These are phyloP conservation scores for Chaetomium globosum DNA, from an alignment of 2,329 filamentous ascomycete species.

Conservation along the genomic window DNA sequence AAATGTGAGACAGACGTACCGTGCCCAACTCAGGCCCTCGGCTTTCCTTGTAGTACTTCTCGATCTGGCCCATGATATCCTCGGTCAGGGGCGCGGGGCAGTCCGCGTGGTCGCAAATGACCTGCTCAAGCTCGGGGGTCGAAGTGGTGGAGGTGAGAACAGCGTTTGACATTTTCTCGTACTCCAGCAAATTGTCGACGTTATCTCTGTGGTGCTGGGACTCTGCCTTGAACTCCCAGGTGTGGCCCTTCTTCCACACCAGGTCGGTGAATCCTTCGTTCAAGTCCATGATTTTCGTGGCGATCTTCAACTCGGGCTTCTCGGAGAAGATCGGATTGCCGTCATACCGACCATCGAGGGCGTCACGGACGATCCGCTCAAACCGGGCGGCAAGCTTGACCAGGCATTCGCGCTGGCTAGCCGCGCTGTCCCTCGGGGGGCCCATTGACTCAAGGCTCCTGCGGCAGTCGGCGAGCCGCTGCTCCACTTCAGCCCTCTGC, in stretches of 20 bases:
- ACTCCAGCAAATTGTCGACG: not conserved
- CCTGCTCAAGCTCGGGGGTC: conserved; percentile 31
- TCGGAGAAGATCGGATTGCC: conserved; percentile 40
- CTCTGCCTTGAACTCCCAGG: conserved; percentile 30
- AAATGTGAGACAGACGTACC: conserved; percentile 42
- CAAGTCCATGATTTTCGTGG: conserved; percentile 45
- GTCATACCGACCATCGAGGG: conserved; percentile 44
- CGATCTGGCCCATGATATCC: conserved; percentile 50
- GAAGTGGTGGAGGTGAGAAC: conserved; percentile 39
- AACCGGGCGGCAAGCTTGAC: conserved; percentile 41
- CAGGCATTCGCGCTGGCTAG: conserved; percentile 13
- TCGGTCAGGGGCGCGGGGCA: not conserved
- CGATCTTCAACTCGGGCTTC: conserved; percentile 40
- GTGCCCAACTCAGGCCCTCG: conserved; percentile 60
- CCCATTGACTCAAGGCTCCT: not conserved
- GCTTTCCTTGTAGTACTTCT: conserved; percentile 46
- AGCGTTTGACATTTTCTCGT: not conserved
- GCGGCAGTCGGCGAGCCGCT: not conserved
- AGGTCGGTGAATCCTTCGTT: conserved; percentile 44
- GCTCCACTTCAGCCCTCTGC: conserved; percentile 39
- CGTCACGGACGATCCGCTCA: conserved; percentile 36
- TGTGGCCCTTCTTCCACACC: conserved; percentile 41
- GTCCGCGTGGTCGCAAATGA: conserved; percentile 23
- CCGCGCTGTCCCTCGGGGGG: not conserved
- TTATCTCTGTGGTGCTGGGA: not conserved